These are phyloP conservation scores for Penicillium waksmanii DNA, from an alignment of 495 filamentous ascomycete genomes.

Conservation along the genomic window DNA sequence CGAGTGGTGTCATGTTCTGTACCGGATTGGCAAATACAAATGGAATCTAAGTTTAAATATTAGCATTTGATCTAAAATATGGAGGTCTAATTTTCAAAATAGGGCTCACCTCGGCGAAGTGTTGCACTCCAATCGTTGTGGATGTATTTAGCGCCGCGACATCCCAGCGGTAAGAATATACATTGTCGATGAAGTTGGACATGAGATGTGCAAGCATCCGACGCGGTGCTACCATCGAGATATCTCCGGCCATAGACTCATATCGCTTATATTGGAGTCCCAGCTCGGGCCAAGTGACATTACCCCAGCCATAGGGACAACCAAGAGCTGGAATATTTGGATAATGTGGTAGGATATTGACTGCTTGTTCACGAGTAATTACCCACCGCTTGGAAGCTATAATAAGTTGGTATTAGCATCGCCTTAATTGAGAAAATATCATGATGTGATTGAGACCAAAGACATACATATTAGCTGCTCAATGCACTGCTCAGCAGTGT, in stretches of 20 bases:
- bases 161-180: slow-evolving; percentile 63
- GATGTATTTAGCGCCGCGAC: slow-evolving; percentile 36
- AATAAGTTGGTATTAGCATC: neutral
- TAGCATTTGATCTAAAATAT: neutral
- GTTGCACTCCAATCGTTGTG: slow-evolving; percentile 37
- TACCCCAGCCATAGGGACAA: slow-evolving; percentile 55
- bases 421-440: neutral
- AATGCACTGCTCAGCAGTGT: slow-evolving; percentile 50
- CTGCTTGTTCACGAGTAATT: slow-evolving; percentile 33
- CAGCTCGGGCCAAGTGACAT: slow-evolving; percentile 41
- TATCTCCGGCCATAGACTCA: slow-evolving; percentile 56
- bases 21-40: slow-evolving; percentile 57
- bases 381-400: slow-evolving; percentile 45
- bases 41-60: slow-evolving; percentile 31
- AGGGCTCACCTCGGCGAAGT: slow-evolving; percentile 41
- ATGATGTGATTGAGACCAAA: neutral
- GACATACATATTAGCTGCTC: slow-evolving; percentile 42
- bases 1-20: slow-evolving; percentile 37
- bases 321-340: slow-evolving; percentile 48
- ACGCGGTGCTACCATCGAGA: slow-evolving; percentile 57
- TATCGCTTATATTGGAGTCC: slow-evolving; percentile 58
- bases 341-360: slow-evolving; percentile 37
- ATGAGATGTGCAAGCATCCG: slow-evolving; percentile 55
- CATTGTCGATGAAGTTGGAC: slow-evolving; percentile 40
- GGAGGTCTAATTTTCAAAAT: neutral